These are phyloP conservation scores for Bryoerythrophyllum caledonicum DNA, from an alignment of 225 moss, liverwort and hornwort species.

Conservation along the genomic window DNA sequence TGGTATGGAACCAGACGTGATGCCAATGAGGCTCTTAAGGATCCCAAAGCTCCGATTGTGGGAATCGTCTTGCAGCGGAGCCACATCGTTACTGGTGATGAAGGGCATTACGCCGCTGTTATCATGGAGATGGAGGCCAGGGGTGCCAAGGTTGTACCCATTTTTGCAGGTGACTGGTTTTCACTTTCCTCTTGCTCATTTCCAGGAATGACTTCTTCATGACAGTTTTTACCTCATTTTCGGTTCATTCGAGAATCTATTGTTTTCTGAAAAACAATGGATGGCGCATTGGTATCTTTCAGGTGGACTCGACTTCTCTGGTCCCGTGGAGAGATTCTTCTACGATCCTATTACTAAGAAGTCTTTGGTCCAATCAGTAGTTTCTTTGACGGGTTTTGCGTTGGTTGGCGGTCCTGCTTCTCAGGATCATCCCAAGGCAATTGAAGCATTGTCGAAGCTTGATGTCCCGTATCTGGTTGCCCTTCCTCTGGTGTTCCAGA, in stretches of 20 bases:
- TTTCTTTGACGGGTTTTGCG: slow-evolving; percentile 96
- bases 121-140: slow-evolving; percentile 99
- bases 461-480: slow-evolving; percentile 93
- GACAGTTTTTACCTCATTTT: too few species aligned
- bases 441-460: slow-evolving; percentile 77
- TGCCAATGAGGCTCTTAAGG: slow-evolving; percentile 72
- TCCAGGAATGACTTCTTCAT: too few species aligned
- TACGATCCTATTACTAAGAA: slow-evolving; percentile 87
- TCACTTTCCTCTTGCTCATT: too few species aligned
- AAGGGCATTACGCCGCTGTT: slow-evolving; percentile 90
- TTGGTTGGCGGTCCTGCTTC: slow-evolving; percentile 93
- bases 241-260: too few species aligned
- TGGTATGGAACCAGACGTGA: slow-evolving; percentile 92
- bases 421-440: slow-evolving; percentile 94
- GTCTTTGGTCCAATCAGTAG: slow-evolving; percentile 88
- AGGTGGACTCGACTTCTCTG: slow-evolving; percentile 96
- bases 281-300: too few species aligned
- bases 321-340: slow-evolving; percentile 90
- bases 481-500: slow-evolving; percentile 91
- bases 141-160: slow-evolving; percentile 94
- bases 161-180: slow-evolving; percentile 94
- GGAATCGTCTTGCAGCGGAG: slow-evolving; percentile 88
- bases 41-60: slow-evolving; percentile 64
- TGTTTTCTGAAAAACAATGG: neutral
- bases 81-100: slow-evolving; percentile 95